Conservation (phyloP, 257 asterid species). For the Nicotiana tomentosiformis region DNA sequence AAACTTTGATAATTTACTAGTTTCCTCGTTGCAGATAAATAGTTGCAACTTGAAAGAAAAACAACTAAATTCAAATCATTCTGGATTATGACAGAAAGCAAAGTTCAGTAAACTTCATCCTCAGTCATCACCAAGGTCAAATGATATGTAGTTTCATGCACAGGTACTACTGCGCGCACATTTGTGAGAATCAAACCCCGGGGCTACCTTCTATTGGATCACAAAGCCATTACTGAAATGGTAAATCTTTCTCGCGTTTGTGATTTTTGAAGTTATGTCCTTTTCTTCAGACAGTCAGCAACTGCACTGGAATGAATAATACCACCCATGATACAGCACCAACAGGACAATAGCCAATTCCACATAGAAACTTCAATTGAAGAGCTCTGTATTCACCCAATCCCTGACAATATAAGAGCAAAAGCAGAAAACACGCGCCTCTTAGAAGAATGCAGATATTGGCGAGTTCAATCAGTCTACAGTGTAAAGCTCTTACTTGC, state of each 20-base stretch:
- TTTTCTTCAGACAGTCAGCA: background rate
- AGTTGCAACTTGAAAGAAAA: background rate
- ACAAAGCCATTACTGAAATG: background rate
- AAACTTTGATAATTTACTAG: background rate
- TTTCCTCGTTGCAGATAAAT: background rate
- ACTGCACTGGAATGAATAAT: too few relatives aligned
- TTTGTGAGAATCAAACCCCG: background rate
- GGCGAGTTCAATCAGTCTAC: background rate
- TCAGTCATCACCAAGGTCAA: background rate
- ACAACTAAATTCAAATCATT: background rate
- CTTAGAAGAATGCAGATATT: background rate
- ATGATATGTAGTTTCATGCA: background rate
- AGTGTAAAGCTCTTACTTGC: slow-evolving; percentile 53
- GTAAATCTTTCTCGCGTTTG: background rate
- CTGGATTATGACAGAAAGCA: background rate
- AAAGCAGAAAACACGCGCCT: background rate
- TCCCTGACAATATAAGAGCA: slow-evolving; percentile 37
- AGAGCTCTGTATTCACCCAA: slow-evolving; percentile 65
- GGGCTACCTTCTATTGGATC: background rate
- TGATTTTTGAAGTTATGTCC: background rate
- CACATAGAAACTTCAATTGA: slow-evolving; percentile 31
- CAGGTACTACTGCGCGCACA: background rate
- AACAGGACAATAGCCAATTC: background rate
- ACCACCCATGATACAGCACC: background rate
- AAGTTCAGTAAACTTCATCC: background rate